Base-by-base conservation (phyloP, 192 early-diverging fungal genomes). In the Rhizophagus clarus region DNA sequence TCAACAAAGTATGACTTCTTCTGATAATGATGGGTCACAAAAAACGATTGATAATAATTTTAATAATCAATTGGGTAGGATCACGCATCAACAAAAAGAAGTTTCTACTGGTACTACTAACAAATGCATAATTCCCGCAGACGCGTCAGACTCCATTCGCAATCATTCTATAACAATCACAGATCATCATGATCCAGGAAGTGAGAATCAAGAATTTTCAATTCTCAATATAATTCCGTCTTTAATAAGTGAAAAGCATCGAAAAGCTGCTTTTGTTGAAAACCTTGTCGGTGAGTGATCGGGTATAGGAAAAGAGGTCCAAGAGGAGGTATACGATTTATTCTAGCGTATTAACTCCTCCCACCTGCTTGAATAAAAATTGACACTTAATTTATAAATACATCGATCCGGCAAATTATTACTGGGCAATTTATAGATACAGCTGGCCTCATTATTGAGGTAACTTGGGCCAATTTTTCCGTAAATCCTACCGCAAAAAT, bases 361-460 rank as follows among this genome's bases (percentile, higher is more conserved):
- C 17, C 17, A 56, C 51, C 51, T 56, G 42, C 10, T 45, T 22
- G 17, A 56, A 56, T 20, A 17, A 56, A 56, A 14, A 56, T 56
- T 56, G 51, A 56, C 51, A 20, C 51, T 56, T 22, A 56, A 56
- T 56, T 56, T 56, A 56, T 56, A 17, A 56, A 20, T 56, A 56
- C 4, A 22, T 56, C 51, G 51, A 56, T 56, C 51, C 17, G 51
- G 51, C 51, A 56, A 56, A 56, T 22, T 22, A 56, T 56, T 56
- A 56, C 20, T 29, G 29, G 67, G 20, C 22, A 45, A 61, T 61
- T 79, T 42, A 83, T 85, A 88, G 89, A 89, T 72, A 89, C 87
- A 11, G 88, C 86, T 63, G 85, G 88, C 15, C 79, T 89, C n/a
- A 87, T 88, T 17, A 89, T 90, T 60, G 88, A 90, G 81, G 84